Percentiles rank a stretch among this genome's conserved stretches.
These are phyloP conservation scores for Laburnicola sp. DNA, from an alignment of 2,329 filamentous ascomycete genomes.

Conservation along the genomic window DNA sequence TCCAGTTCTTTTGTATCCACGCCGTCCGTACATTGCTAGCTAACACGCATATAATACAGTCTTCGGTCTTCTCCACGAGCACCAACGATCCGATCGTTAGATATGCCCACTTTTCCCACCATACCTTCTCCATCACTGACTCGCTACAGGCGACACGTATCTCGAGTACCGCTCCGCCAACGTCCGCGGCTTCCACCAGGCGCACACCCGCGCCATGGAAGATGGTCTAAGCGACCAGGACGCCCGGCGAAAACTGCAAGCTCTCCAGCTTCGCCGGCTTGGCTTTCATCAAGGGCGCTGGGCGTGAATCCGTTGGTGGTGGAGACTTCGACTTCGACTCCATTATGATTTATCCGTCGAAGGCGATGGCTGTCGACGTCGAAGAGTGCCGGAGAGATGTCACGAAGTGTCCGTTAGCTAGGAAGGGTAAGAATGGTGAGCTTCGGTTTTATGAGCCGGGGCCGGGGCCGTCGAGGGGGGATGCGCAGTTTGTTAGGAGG, in stretches of 20 bases:
- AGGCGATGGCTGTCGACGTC: background rate
- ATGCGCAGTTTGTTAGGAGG: constrained; percentile 2
- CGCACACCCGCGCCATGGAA: background rate
- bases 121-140: background rate
- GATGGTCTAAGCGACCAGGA: background rate
- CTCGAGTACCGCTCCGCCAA: constrained; percentile 3
- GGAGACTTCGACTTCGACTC: constrained; percentile 2
- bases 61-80: constrained; percentile 2
- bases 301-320: too few relatives aligned
- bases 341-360: constrained; percentile 5
- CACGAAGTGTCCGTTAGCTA: background rate
- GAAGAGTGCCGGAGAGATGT: background rate
- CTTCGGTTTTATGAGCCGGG: background rate
- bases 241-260: background rate
- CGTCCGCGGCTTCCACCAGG: background rate
- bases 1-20: too few relatives aligned
- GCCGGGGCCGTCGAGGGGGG: background rate
- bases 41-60: background rate
- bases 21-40: background rate
- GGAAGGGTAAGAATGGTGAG: background rate
- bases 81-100: constrained; percentile 3
- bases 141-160: background rate
- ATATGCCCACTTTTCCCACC: background rate
- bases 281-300: background rate
- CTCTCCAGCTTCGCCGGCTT: background rate